phyloP scores from a whole-genome alignment of 768 basidiomycete genomes.

The Pisolithus microcarpus region DNA sequence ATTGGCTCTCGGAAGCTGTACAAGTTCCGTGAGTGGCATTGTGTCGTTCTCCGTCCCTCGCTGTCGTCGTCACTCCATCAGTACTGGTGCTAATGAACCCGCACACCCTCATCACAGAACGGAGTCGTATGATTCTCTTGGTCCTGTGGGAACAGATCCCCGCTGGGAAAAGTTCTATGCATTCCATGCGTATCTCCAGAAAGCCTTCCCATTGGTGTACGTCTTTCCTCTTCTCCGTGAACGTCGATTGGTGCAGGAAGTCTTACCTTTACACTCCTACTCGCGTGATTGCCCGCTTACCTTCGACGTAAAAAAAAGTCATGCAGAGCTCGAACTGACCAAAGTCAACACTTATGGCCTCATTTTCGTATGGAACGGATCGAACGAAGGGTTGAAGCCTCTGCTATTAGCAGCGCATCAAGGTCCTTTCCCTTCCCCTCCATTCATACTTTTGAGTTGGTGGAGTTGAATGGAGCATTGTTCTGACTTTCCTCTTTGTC shows the following conservation, averaged over 20 bases:
- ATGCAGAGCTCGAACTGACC: conserved; percentile 42
- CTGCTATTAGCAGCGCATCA: conserved; percentile 48
- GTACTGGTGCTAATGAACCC: neutral
- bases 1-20: conserved; percentile 35
- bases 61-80: neutral
- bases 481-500: neutral
- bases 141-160: conserved; percentile 39
- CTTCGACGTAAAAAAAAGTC: conserved; percentile 24
- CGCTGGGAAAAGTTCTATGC: conserved; percentile 48
- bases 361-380: conserved; percentile 53
- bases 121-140: conserved; percentile 45
- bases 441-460: neutral
- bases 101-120: conserved; percentile 30
- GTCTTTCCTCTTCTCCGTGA: conserved; percentile 3
- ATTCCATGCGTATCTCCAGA: conserved; percentile 49
- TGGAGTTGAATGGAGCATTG: too few species aligned
- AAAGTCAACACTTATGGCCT: conserved; percentile 59
- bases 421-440: conserved; percentile 27
- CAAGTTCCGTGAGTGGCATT: conserved; percentile 30
- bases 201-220: conserved; percentile 58
- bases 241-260: neutral
- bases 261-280: neutral
- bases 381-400: conserved; percentile 43
- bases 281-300: too few species aligned
- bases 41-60: too few species aligned